phyloP scores from a whole-genome alignment of 1,284 basidiomycete species.

The Leccinum subatratum region DNA sequence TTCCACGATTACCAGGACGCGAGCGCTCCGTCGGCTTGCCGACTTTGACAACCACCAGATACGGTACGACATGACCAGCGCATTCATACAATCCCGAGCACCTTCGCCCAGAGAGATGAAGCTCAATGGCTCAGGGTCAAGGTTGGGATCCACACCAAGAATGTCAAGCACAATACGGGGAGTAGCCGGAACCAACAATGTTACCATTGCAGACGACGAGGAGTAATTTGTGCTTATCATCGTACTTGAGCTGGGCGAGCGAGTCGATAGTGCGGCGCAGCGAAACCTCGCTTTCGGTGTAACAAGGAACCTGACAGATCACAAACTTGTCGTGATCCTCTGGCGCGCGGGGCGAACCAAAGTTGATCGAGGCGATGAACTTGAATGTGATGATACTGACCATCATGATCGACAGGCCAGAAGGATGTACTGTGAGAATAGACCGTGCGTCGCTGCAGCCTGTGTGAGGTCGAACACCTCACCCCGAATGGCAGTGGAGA shows the following conservation, averaged over 20 bases:
- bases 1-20: constrained; percentile 92
- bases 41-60: constrained; percentile 71
- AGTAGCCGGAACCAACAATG: constrained; percentile 91
- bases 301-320: not conserved
- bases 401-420: not conserved
- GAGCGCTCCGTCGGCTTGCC: constrained; percentile 93
- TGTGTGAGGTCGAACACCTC: too few relatives aligned
- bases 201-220: constrained; percentile 98
- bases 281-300: not conserved
- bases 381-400: not conserved
- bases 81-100: constrained; percentile 30
- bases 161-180: constrained; percentile 95
- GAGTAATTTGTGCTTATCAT: constrained; percentile 65
- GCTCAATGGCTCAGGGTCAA: constrained; percentile 91
- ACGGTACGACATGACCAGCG: too few relatives aligned
- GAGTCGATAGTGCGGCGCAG: constrained; percentile 79
- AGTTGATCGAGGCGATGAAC: not conserved
- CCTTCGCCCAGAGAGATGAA: constrained; percentile 97
- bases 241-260: constrained; percentile 42
- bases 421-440: not conserved
- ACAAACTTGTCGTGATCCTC: constrained; percentile 1
- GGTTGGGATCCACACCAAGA: constrained; percentile 86
- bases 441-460: not conserved
- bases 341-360: not conserved
- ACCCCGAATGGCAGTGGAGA: too few relatives aligned